Evolutionary conservation across 148 eudicot species (phyloP).

Genomic region (Dysphania ambrosioides): DNA sequence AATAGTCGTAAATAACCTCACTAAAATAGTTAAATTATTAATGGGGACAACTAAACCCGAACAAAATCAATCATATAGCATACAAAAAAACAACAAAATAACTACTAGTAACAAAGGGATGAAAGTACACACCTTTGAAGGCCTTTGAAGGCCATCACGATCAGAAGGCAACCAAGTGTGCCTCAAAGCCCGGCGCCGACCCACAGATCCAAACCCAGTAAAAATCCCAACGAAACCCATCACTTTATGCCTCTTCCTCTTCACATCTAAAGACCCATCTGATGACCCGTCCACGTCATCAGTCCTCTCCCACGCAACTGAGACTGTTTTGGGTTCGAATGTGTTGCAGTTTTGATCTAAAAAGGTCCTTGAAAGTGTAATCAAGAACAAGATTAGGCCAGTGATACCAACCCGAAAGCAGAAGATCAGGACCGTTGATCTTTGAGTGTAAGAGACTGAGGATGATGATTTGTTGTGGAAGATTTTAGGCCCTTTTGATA

Average conservation of each 20-base stretch:
- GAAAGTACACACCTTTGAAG: no score
- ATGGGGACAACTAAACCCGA: background rate
- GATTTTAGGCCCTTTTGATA: slow-evolving; percentile 42
- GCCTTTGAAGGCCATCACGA: slow-evolving; percentile 72
- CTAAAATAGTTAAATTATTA: no score
- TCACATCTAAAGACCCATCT: slow-evolving; percentile 26
- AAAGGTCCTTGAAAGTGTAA: slow-evolving; percentile 28
- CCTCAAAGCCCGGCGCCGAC: slow-evolving; percentile 60
- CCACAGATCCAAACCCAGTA: slow-evolving; percentile 76
- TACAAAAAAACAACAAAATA: no score
- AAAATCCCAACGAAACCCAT: slow-evolving; percentile 95
- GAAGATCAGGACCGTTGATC: slow-evolving; percentile 32
- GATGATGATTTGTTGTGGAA: slow-evolving; percentile 34
- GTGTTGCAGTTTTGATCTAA: slow-evolving; percentile 25
- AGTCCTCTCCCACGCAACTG: slow-evolving; percentile 47
- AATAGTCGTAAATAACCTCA: no score
- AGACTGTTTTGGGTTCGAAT: slow-evolving; percentile 38
- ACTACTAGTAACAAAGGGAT: no score
- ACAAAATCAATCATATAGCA: background rate
- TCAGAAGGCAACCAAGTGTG: slow-evolving; percentile 88
- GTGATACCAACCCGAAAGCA: slow-evolving; percentile 33
- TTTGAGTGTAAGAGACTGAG: slow-evolving; percentile 23
- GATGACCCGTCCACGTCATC: slow-evolving; percentile 3
- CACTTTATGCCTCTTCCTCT: slow-evolving; percentile 61
- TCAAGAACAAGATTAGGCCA: slow-evolving; percentile 29